Evolutionary conservation across 164 flowering plant species (phyloP), one percentile per base, ranked within the genome.

Genomic region (Vitis rupestris): DNA sequence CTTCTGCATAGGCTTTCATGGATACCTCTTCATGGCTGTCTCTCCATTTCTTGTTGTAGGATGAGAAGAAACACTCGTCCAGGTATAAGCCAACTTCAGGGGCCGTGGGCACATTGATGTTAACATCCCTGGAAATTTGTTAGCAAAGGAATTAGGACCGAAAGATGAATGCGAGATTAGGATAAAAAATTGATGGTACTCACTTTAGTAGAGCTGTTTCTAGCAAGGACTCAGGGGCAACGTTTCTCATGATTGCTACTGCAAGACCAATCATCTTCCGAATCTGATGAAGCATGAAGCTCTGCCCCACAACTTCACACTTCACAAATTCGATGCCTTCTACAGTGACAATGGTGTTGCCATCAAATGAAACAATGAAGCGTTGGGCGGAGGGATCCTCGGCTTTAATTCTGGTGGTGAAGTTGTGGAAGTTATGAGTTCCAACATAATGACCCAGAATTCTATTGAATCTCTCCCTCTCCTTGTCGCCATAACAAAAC

Each of bases 251-350:
- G 63, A 96, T 74, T 1, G 97, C 92, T 30, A 93, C 97, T 0
- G 99, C 98, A 70, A 93, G 83, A 63, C 98, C 99, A 27, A 93
- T 85, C 98, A 96, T 84, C 80, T 96, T 96, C 62, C 98, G 73
- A 1, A 96, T 96, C 76, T 93, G 99, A 78, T 96, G 99, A 85
- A 96, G 99, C 98, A 96, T 91, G 83, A 93, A 96, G 77, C 99
- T 96, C 83, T 96, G 97, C n/a, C 99, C 98, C 61, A 96, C 82
- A 57, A 96, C 97, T 77, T 91, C 95, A 68, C 98, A 91, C 85
- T 94, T 91, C 4, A 96, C 85, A 81, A 96, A 96, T 14, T 96
- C 99, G 31, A 93, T 85, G 12, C 95, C 99, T 7, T 90, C 87
- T 54, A 96, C 81, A 16, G 59, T 79, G 14, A 96, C 85, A 2